Evolutionary conservation across 1,284 basidiomycete species (phyloP).

Genomic region (Moniliella sp.): DNA sequence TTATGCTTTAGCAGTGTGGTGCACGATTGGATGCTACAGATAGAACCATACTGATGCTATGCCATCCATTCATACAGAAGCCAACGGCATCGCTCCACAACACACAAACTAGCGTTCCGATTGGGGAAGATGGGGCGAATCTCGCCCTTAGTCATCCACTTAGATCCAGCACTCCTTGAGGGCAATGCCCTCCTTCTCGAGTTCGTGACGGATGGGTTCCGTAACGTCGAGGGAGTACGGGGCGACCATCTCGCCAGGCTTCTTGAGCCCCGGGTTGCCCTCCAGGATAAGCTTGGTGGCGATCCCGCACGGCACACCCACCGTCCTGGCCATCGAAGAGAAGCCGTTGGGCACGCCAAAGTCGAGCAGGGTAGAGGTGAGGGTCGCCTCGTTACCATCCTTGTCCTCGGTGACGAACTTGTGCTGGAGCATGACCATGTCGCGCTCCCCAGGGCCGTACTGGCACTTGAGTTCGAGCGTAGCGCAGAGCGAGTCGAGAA

Average conservation of each 20-base stretch:
- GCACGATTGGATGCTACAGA: too few relatives aligned
- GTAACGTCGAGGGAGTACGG: conserved; percentile 57
- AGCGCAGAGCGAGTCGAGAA: conserved; percentile 82
- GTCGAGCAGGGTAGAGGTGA: conserved; percentile 75
- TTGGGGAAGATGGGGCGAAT: too few relatives aligned
- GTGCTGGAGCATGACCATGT: conserved; percentile 93
- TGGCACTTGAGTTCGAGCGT: conserved; percentile 74
- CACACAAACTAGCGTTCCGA: too few relatives aligned
- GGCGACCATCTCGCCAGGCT: too few relatives aligned
- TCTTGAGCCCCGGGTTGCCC: conserved; percentile 43
- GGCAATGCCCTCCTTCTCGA: conserved; percentile 30
- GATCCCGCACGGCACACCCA: conserved; percentile 82
- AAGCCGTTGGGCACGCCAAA: conserved; percentile 60
- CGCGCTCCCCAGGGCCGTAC: conserved; percentile 72
- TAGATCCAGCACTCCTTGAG: conserved; percentile 29
- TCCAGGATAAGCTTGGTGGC: conserved; percentile 53
- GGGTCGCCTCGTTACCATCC: conserved; percentile 49
- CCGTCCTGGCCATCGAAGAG: conserved; percentile 83
- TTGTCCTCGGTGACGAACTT: conserved; percentile 37
- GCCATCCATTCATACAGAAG: too few relatives aligned
- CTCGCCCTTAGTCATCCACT: too few relatives aligned
- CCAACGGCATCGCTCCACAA: too few relatives aligned
- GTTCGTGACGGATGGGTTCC: conserved; percentile 28
- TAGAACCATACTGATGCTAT: too few relatives aligned
- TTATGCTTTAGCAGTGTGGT: too few relatives aligned